Conservation (phyloP, 2,329 filamentous ascomycete genomes). For the Ploettnerulaceae sp. region DNA sequence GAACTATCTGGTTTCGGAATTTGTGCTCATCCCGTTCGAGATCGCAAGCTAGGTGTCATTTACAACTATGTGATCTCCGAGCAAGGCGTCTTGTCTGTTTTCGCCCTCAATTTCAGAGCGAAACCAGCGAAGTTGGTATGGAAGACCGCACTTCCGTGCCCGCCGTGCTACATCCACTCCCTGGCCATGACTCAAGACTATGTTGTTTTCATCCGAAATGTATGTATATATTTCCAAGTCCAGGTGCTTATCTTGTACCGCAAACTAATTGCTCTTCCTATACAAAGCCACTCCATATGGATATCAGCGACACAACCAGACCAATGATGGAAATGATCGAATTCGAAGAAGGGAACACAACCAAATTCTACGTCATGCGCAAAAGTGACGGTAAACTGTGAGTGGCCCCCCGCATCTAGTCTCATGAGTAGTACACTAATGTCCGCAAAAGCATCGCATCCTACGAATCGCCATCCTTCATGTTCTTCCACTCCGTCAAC, state of each 20-base stretch:
- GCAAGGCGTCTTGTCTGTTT: slow-evolving; percentile 6
- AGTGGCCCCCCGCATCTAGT: background rate
- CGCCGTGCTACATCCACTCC: slow-evolving; percentile 64
- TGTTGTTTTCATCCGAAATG: slow-evolving; percentile 43
- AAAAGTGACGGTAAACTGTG: slow-evolving; percentile 9
- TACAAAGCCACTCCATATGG: no score
- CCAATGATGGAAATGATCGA: slow-evolving; percentile 6
- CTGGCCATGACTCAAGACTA: slow-evolving; percentile 68
- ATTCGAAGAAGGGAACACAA: background rate
- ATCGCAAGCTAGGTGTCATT: slow-evolving; percentile 6
- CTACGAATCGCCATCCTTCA: slow-evolving; percentile 64
- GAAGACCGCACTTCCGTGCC: slow-evolving; percentile 4
- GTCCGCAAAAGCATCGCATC: slow-evolving; percentile 45
- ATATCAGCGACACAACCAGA: slow-evolving; percentile 8
- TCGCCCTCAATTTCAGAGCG: slow-evolving; percentile 4
- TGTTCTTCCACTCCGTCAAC: slow-evolving; percentile 77
- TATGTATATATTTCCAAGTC: no score
- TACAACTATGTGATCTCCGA: slow-evolving; percentile 9
- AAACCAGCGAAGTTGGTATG: slow-evolving; percentile 3
- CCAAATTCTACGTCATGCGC: slow-evolving; percentile 7
- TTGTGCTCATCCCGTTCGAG: slow-evolving; percentile 8
- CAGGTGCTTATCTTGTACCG: no score
- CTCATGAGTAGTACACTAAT: background rate
- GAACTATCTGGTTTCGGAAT: slow-evolving; percentile 8
- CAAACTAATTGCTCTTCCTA: no score